Evolutionary conservation across 176 grass and related monocot genomes (phyloP).

Genomic region (Musa itinerans): DNA sequence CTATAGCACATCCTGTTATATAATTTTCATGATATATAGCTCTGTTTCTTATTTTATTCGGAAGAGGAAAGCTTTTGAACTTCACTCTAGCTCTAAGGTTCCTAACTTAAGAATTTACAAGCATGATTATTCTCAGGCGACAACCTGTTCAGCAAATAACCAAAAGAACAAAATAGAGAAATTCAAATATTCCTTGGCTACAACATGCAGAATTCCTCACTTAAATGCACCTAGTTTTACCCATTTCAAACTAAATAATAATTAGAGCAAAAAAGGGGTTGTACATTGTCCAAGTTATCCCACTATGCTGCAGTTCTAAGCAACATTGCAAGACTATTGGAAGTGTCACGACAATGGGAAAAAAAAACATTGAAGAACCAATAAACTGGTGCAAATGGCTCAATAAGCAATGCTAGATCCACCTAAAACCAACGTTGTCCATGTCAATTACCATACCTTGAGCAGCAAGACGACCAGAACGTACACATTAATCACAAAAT

Average conservation of each 20-base stretch:
- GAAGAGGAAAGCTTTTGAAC: not conserved
- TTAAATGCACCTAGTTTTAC: not conserved
- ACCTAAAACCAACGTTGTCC: not conserved
- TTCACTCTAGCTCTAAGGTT: not conserved
- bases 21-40: too few relatives aligned
- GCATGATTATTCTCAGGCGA: not conserved
- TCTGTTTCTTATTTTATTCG: too few relatives aligned
- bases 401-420: not conserved
- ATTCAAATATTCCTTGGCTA: not conserved
- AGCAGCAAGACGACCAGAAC: slow-evolving; percentile 37
- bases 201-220: not conserved
- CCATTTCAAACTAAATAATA: not conserved
- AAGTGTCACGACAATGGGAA: too few relatives aligned
- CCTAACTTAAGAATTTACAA: not conserved
- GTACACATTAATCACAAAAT: slow-evolving; percentile 53
- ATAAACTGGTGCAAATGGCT: not conserved
- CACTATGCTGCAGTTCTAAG: not conserved
- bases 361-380: not conserved
- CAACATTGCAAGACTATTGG: too few relatives aligned
- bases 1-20: not conserved
- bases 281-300: not conserved
- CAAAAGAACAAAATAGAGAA: too few relatives aligned
- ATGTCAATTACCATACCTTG: slow-evolving; percentile 35
- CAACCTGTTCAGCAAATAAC: too few relatives aligned
- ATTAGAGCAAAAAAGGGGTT: too few relatives aligned